Percentiles rank a stretch among this genome's conserved stretches.
phyloP scores from a whole-genome alignment of 768 basidiomycete species.

The Mycena galericulata region DNA sequence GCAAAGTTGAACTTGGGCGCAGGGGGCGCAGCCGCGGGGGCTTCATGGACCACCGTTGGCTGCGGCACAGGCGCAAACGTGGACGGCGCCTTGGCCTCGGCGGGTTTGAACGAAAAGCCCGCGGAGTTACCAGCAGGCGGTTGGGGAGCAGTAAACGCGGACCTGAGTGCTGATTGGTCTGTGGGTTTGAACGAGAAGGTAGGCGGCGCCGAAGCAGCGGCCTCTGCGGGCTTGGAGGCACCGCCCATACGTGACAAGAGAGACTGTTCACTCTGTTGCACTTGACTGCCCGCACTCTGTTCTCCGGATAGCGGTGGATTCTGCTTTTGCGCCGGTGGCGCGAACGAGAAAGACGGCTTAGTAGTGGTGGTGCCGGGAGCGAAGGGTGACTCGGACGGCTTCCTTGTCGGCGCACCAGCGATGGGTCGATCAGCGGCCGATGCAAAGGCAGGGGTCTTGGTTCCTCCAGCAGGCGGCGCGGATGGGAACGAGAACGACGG shows the following conservation, averaged over 20 bases:
- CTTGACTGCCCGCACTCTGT: background rate
- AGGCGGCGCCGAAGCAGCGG: background rate
- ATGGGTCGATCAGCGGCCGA: constrained; percentile 15
- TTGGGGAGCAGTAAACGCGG: constrained; percentile 14
- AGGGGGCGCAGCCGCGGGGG: constrained; percentile 37
- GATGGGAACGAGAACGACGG: constrained; percentile 29
- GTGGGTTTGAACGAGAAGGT: constrained; percentile 30
- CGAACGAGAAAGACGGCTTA: constrained; percentile 24
- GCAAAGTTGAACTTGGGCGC: constrained; percentile 56
- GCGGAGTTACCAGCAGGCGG: constrained; percentile 22
- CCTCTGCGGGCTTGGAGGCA: constrained; percentile 20
- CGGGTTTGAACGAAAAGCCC: constrained; percentile 13
- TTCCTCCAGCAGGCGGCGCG: constrained; percentile 9
- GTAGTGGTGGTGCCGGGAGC: constrained; percentile 18
- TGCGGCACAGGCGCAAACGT: constrained; percentile 31
- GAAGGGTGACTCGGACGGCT: constrained; percentile 13
- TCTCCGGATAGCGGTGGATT: background rate
- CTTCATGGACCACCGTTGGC: constrained; percentile 36
- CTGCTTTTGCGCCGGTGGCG: constrained; percentile 14
- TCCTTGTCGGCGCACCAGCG: constrained; percentile 14
- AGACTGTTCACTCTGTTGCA: constrained; percentile 26
- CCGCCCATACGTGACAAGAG: constrained; percentile 41
- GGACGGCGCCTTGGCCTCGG: constrained; percentile 21
- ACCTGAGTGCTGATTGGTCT: background rate
- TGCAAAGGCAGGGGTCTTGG: constrained; percentile 7